Conservation (phyloP, 139 green algal species). For the Microglena sp. region DNA sequence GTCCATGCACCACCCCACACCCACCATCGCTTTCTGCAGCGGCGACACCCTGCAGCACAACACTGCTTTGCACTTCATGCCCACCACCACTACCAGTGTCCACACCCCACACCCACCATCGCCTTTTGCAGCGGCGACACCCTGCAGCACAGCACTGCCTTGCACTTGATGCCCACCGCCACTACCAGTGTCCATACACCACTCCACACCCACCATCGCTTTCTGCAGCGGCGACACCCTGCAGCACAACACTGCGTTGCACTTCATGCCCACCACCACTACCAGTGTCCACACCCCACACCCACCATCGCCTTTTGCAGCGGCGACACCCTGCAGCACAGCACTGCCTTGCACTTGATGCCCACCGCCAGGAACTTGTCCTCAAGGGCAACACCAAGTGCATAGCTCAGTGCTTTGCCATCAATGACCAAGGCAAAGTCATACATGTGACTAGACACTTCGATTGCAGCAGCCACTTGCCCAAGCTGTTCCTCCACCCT, state of each 20-base stretch:
- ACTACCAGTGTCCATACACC: too few species aligned
- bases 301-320: constrained; percentile 9
- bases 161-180: too few species aligned
- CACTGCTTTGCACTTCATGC: not conserved
- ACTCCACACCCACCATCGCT: too few species aligned
- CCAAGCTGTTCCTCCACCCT: too few species aligned
- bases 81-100: not conserved
- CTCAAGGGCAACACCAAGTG: constrained; percentile 36
- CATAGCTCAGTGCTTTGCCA: constrained; percentile 64
- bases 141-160: too few species aligned
- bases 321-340: constrained; percentile 8
- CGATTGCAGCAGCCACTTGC: too few species aligned
- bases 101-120: constrained; percentile 5
- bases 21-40: constrained; percentile 71
- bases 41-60: constrained; percentile 40
- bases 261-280: not conserved
- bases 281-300: not conserved
- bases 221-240: constrained; percentile 61
- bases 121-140: constrained; percentile 63
- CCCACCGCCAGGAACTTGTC: constrained; percentile 1
- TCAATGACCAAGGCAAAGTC: constrained; percentile 74
- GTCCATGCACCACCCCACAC: too few species aligned
- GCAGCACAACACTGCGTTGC: constrained; percentile 12
- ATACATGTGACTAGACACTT: too few species aligned
- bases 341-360: not conserved